phyloP scores from a whole-genome alignment of 331 rosid species.

The Quercus lobata region DNA sequence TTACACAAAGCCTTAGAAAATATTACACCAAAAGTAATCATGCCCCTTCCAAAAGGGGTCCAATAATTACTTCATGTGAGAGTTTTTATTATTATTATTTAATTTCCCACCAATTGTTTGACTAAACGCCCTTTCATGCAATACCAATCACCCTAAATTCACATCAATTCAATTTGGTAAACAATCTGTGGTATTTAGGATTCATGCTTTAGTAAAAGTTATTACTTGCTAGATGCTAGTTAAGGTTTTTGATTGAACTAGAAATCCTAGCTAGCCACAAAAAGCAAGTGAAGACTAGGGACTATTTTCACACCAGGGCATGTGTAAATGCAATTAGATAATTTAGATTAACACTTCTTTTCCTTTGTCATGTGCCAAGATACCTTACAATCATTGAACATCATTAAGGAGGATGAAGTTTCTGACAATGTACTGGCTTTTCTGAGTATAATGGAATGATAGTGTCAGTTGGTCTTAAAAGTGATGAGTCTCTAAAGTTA shows the following conservation, averaged over 20 bases:
- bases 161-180: background rate
- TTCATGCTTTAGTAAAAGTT: background rate
- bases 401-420: constrained; percentile 6
- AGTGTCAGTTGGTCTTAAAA: constrained; percentile 10
- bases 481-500: background rate
- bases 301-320: constrained; percentile 6
- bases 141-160: background rate
- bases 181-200: background rate
- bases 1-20: background rate
- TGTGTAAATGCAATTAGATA: constrained; percentile 11
- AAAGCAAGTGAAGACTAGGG: background rate
- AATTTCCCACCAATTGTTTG: background rate
- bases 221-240: background rate
- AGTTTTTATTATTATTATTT: background rate
- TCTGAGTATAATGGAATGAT: no score
- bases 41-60: constrained; percentile 10
- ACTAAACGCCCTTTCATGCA: background rate
- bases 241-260: background rate
- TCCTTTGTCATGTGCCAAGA: constrained; percentile 29
- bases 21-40: background rate
- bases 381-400: constrained; percentile 24
- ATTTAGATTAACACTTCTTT: background rate
- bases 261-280: no score
- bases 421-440: constrained; percentile 8
- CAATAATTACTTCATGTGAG: constrained; percentile 21